Evolutionary conservation across 2,329 filamentous ascomycete species (phyloP).

Genomic region (Pseudogymnoascus sp.): DNA sequence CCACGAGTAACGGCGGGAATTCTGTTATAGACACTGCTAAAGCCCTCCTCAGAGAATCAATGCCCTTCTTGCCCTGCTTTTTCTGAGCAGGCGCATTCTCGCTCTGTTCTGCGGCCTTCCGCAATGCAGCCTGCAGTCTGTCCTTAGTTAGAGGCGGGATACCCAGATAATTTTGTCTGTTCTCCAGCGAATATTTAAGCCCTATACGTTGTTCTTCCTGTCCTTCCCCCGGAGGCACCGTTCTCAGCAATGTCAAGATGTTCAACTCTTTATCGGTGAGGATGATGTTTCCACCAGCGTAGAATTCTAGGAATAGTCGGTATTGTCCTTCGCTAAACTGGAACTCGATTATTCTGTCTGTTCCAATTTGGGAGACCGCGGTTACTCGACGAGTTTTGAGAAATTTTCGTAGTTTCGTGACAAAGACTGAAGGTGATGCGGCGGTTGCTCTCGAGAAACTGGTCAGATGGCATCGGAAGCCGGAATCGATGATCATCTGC

Average conservation of each 20-base stretch:
- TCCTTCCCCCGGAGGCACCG: conserved; percentile 73
- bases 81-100: conserved; percentile 48
- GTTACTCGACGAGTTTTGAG: conserved; percentile 83
- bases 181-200: conserved; percentile 68
- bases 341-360: conserved; percentile 87
- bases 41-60: conserved; percentile 70
- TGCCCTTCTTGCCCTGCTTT: conserved; percentile 59
- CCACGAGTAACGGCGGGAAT: conserved; percentile 77
- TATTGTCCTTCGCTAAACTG: conserved; percentile 89
- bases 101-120: conserved; percentile 55
- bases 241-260: conserved; percentile 72
- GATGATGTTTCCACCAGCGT: conserved; percentile 90
- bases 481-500: conserved; percentile 87
- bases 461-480: conserved; percentile 92
- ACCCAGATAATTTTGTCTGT: conserved; percentile 76
- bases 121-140: conserved; percentile 61
- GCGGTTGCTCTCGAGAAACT: conserved; percentile 83
- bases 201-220: conserved; percentile 77
- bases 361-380: conserved; percentile 75
- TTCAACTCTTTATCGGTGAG: conserved; percentile 79
- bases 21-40: conserved; percentile 81
- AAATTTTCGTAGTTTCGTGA: conserved; percentile 75
- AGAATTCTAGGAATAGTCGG: conserved; percentile 87
- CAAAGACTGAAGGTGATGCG: conserved; percentile 75
- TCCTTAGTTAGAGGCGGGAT: conserved; percentile 69